Percentiles rank a stretch among this genome's conserved stretches.
These are phyloP conservation scores for Pseudotsuga menziesii DNA, from an alignment of 75 land plant species.

Conservation along the genomic window DNA sequence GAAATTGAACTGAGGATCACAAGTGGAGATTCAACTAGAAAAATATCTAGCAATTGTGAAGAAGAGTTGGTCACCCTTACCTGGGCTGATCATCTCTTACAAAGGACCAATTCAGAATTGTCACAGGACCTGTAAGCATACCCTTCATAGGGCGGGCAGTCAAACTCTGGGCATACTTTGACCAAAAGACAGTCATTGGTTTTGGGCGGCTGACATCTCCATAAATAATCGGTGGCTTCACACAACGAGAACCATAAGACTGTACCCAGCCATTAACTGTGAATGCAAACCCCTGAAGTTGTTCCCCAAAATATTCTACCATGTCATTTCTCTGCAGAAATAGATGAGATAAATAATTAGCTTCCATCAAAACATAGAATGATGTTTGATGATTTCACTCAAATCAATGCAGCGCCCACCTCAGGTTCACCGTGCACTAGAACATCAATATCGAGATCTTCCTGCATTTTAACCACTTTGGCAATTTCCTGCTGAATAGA, in stretches of 20 bases:
- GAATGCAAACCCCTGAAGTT: slow-evolving; percentile 79
- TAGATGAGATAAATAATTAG: slow-evolving; percentile 2
- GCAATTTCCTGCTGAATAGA: slow-evolving; percentile 70
- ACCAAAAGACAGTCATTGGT: slow-evolving; percentile 93
- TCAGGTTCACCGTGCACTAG: slow-evolving; percentile 96
- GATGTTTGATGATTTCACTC: not conserved
- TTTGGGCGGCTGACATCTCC: slow-evolving; percentile 94
- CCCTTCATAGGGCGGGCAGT: slow-evolving; percentile 92
- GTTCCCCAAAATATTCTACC: slow-evolving; percentile 90
- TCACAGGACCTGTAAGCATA: slow-evolving; percentile 93
- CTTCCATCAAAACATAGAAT: not conserved
- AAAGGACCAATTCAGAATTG: slow-evolving; percentile 92
- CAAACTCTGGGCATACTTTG: slow-evolving; percentile 70
- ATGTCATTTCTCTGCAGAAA: slow-evolving; percentile 64
- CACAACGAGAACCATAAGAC: slow-evolving; percentile 92
- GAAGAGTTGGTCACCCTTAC: slow-evolving; percentile 11
- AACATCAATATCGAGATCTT: slow-evolving; percentile 92
- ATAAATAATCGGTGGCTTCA: slow-evolving; percentile 87
- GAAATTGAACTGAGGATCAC: not conserved
- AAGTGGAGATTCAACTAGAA: not conserved
- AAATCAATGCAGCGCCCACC: not conserved
- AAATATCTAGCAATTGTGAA: not conserved
- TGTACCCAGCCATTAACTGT: slow-evolving; percentile 92
- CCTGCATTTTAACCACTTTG: slow-evolving; percentile 74
- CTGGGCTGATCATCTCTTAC: slow-evolving; percentile 88